Base-by-base conservation (phyloP, 2,329 filamentous ascomycete genomes). In the Sporothrix brasiliensis region DNA sequence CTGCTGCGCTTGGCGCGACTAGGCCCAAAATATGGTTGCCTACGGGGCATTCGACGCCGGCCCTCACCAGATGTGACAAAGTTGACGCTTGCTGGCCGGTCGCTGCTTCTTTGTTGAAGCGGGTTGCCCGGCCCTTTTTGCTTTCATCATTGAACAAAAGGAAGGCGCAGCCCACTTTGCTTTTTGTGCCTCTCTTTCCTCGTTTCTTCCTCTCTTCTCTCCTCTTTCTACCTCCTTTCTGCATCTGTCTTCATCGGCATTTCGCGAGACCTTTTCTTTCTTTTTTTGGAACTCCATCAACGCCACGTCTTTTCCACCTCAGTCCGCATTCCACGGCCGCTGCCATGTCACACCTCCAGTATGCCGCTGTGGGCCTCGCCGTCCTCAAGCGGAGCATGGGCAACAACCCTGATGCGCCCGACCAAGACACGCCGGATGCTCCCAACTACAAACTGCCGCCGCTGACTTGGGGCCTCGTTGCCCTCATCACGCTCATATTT, bases 401-500 rank as follows among this genome's bases (percentile, higher is more conserved):
- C 41, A 24, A 34, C 52, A 44, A 41, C 24, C 72, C 73, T 27
- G 74, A 75, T 44, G 21, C 47, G 19, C 72, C 74, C 34, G 74
- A 75, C 16, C n/a, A 16, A 19, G 21, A 53, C 34, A 39, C 49
- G 16, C 52, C 69, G 10, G 34, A 58, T 1, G 24, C 10, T n/a
- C 74, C 77, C n/a, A 70, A 54, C 39, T 70, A 69, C 65, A 70
- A 68, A 11, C 34, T 74, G 66, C 60, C 69, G 44, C 60, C 68
- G 9, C 83, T 81, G 82, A 77, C 80, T n/a, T 76, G 73, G 72
- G 73, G 76, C 53, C 72, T 86, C 70, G 63, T 83, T 61, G 69
- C 83, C 21, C 68, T 79, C 67, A 78, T 85, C 73, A 68, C 81
- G 58, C 39, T 86, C 47, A 66, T 85, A 72, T 82, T 86, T 73